Conservation (phyloP, 129 eudicot genomes). For the sunflower (Helianthus annuus) region HanXRQr2.0-SUNRISE NC_035440.2:161001063-161001562, state of each 20-base stretch:
- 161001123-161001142: too few relatives aligned
- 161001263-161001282: not conserved
- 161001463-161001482: not conserved
- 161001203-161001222: not conserved
- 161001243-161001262: not conserved
- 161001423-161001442: not conserved
- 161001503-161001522: not conserved
- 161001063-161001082: too few relatives aligned
- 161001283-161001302: not conserved
- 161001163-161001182: too few relatives aligned
- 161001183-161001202: too few relatives aligned
- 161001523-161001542: not conserved
- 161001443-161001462: not conserved
- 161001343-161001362: constrained; percentile 1
- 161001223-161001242: not conserved
- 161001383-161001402: not conserved
- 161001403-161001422: not conserved
- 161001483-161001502: not conserved
- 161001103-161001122: not conserved
- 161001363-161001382: not conserved
- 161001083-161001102: not conserved
- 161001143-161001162: too few relatives aligned
- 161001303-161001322: not conserved
- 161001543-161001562: constrained; percentile 30
- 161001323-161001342: not conserved